Evolutionary conservation across 2,329 filamentous ascomycete genomes (phyloP).

Genomic region (Aspergillus sp.): DNA sequence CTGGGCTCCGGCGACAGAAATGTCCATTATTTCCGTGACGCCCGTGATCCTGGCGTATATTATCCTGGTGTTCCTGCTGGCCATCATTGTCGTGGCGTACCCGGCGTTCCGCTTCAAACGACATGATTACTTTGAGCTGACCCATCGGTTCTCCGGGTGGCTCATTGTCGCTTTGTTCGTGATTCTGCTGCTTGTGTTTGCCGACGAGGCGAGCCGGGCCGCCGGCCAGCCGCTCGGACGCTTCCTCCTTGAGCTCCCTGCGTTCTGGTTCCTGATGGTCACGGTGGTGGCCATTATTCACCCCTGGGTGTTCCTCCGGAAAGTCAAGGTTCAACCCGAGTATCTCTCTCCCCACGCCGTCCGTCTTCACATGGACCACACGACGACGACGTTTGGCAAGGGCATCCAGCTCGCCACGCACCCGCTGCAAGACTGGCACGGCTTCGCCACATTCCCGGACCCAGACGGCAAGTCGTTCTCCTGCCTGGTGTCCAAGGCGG

Average conservation of each 20-base stretch:
- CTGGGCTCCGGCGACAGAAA: constrained; percentile 21
- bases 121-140: constrained; percentile 69
- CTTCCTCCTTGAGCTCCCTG: constrained; percentile 48
- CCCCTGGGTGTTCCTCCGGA: constrained; percentile 72
- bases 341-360: constrained; percentile 70
- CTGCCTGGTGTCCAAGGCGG: constrained; percentile 68
- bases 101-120: constrained; percentile 61
- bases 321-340: constrained; percentile 64
- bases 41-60: constrained; percentile 57
- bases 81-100: constrained; percentile 63
- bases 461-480: constrained; percentile 61
- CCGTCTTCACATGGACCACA: constrained; percentile 67
- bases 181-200: constrained; percentile 58
- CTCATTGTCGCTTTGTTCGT: constrained; percentile 64
- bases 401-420: constrained; percentile 61
- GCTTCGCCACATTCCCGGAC: constrained; percentile 71
- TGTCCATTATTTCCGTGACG: constrained; percentile 27
- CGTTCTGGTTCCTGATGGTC: constrained; percentile 67
- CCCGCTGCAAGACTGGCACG: constrained; percentile 70
- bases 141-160: constrained; percentile 75
- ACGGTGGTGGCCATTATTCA: constrained; percentile 66
- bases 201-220: constrained; percentile 42
- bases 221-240: constrained; percentile 34
- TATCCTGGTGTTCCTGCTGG: constrained; percentile 56
- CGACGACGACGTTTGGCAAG: constrained; percentile 56